These are phyloP conservation scores for Lentinula boryana DNA, from an alignment of 768 basidiomycete species.

Conservation along the genomic window DNA sequence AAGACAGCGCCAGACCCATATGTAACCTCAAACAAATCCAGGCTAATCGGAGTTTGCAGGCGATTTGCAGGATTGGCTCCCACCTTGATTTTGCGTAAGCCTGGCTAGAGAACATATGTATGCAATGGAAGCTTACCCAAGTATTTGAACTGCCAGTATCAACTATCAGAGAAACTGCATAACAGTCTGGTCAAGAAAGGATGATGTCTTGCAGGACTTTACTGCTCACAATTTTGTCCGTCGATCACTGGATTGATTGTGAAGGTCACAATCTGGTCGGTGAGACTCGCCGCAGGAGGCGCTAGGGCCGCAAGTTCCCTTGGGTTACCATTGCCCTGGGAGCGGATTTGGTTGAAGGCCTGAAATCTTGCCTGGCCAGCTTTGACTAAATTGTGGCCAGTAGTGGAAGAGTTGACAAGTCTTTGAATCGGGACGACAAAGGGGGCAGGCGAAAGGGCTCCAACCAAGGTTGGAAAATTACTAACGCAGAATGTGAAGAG, in stretches of 20 bases:
- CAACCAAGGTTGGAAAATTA: not conserved
- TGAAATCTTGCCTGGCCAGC: not conserved
- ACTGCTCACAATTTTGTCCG: not conserved
- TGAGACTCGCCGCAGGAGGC: not conserved
- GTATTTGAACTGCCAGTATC: conserved; percentile 2
- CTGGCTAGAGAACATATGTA: not conserved
- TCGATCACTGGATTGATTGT: not conserved
- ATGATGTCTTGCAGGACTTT: not conserved
- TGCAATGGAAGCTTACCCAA: not conserved
- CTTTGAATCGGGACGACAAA: not conserved
- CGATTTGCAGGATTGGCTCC: not conserved
- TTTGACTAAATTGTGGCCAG: not conserved
- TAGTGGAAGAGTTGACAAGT: not conserved
- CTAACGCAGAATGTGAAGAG: not conserved
- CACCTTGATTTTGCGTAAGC: not conserved
- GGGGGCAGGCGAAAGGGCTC: not conserved
- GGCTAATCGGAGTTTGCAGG: not conserved
- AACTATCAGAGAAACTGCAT: not conserved
- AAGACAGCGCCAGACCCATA: not conserved
- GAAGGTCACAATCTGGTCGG: not conserved
- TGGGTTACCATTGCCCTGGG: not conserved
- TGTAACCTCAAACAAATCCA: not conserved
- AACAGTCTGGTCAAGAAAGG: not conserved
- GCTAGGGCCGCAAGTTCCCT: not conserved
- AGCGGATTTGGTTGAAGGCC: not conserved